Percentiles rank a stretch among this genome's conserved stretches.
These are phyloP conservation scores for Cladophialophora carrionii DNA, from an alignment of 2,329 filamentous ascomycete genomes.

Conservation along the genomic window DNA sequence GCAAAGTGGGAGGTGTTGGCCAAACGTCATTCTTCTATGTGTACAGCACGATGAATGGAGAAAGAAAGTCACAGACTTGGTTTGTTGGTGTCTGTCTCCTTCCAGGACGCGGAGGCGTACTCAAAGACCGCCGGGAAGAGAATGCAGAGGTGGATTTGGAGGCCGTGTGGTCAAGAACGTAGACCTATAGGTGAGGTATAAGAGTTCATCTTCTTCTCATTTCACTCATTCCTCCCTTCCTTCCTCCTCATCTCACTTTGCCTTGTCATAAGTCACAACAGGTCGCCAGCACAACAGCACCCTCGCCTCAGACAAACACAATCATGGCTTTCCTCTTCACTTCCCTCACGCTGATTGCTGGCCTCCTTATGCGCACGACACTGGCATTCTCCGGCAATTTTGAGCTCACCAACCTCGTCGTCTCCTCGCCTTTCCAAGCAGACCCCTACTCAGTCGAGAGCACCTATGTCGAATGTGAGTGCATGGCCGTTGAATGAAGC, in stretches of 20 bases:
- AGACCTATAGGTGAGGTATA: slow-evolving; percentile 1
- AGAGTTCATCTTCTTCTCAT: not conserved
- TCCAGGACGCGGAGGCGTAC: not conserved
- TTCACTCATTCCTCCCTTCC: not conserved
- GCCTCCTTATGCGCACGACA: slow-evolving; percentile 16
- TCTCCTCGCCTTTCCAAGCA: slow-evolving; percentile 34
- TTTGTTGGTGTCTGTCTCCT: not conserved
- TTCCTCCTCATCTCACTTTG: slow-evolving; percentile 6
- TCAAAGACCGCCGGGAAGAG: not conserved
- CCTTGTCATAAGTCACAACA: not conserved
- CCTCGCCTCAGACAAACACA: not conserved
- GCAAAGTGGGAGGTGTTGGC: not conserved
- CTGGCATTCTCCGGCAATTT: slow-evolving; percentile 35
- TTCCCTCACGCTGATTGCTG: slow-evolving; percentile 11
- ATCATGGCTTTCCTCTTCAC: slow-evolving; percentile 16
- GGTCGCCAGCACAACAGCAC: not conserved
- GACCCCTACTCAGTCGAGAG: slow-evolving; percentile 31
- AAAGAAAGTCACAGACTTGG: not conserved
- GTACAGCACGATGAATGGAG: not conserved
- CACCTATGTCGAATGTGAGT: slow-evolving; percentile 32
- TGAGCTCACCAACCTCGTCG: slow-evolving; percentile 31
- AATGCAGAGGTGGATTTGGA: not conserved
- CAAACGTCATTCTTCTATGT: not conserved
- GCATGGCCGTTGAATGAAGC: not conserved
- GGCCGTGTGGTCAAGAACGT: not conserved